Base-by-base conservation (phyloP, 108 stramenopile species). In the Cylindrotheca closterium region DNA sequence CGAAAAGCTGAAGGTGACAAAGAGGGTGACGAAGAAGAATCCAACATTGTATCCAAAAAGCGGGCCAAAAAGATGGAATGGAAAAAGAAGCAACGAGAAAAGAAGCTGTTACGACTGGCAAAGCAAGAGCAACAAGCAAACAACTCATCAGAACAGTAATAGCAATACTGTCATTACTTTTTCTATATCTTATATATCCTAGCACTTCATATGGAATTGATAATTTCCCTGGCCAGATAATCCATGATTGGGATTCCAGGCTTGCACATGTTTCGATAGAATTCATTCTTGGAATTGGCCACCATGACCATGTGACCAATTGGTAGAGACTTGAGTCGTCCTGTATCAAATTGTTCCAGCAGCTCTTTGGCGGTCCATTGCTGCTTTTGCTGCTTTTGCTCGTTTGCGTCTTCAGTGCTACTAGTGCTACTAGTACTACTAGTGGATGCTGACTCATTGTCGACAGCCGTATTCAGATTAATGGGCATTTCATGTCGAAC, bases 41-140 rank as follows among this genome's bases (percentile, higher is more conserved):
- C 55, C 32, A 30, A 65, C 23, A 31, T 8, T 5, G 26, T 45
- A 42, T 54, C 49, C 1, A 89, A 89, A 70, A 92, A 92, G 48
- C 60, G 65, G 7, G 81, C 78, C 8, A 94, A 94, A 49, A 92
- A 92, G 59, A 45, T 82, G 31, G 88, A 79, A 49, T 95, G 90
- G 90, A 95, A 91, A 70, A 60, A 57, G 7, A 73, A 76, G 46
- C 92, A 93, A 68, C 66, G 74, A 34, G 32, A 82, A 42, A 71
- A 73, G 31, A 95, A 92, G 68, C 31, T 51, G 1, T 60, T 72
- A n/a, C 80, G 92, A 0, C 47, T 92, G 1, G 27, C n/a, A 50
- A 30, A 49, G 30, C 37, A 42, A 15, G 10, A 42, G 37, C 37
- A 42, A 15, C 37, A 42, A 42, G 15, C 7, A 7, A 10, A 7